Conservation (phyloP, 192 early-diverging fungal species). For the Coemansia sp. region DNA sequence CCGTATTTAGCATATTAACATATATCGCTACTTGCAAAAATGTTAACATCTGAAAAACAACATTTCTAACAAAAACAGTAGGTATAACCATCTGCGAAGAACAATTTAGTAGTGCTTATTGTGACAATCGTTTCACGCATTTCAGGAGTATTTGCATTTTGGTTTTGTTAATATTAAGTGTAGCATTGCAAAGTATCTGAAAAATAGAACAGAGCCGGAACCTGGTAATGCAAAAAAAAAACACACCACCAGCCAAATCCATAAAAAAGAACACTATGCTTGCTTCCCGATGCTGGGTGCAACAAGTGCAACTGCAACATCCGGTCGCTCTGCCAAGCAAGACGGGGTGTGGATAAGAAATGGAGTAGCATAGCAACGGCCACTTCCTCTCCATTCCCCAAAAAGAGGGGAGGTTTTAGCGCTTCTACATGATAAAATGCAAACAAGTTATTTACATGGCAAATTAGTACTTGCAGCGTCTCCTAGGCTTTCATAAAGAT, state of each 20-base stretch:
- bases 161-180: conserved; percentile 1
- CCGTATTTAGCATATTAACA: too few species aligned
- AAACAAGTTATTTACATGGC: not conserved
- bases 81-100: too few species aligned
- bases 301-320: conserved; percentile 5
- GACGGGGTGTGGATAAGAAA: not conserved
- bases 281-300: conserved; percentile 3
- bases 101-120: too few species aligned
- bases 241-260: not conserved
- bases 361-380: not conserved
- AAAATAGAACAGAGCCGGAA: conserved; percentile 3
- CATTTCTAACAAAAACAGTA: too few species aligned
- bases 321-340: not conserved
- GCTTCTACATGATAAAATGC: conserved; percentile 13
- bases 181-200: conserved; percentile 7
- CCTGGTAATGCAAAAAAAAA: not conserved
- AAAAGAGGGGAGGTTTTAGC: conserved; percentile 10
- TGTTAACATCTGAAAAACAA: too few species aligned
- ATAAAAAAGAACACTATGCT: conserved; percentile 8
- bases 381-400: not conserved
- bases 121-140: too few species aligned
- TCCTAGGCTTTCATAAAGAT: not conserved
- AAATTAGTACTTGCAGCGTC: not conserved
- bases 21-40: too few species aligned
- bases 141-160: not conserved